phyloP scores from a whole-genome alignment of 306 rosid genomes.

The Rubus parviflorus region DNA sequence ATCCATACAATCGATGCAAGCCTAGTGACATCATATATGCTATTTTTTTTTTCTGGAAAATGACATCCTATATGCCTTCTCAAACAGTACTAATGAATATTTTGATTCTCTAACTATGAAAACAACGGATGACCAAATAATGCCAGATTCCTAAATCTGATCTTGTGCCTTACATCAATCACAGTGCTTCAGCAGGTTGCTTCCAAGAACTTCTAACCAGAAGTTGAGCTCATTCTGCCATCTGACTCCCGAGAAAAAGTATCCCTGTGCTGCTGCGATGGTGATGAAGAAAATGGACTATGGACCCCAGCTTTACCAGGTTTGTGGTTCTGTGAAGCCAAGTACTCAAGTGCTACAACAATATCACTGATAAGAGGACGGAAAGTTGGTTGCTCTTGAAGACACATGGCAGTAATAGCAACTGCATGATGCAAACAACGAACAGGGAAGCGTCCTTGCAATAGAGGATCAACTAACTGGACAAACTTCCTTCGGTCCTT shows the following conservation, averaged over 20 bases:
- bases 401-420: conserved; percentile 95
- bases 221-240: conserved; percentile 41
- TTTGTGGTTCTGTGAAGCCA: conserved; percentile 55
- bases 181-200: conserved; percentile 21
- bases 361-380: conserved; percentile 88
- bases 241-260: conserved; percentile 28
- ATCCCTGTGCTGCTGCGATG: conserved; percentile 30
- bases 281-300: conserved; percentile 31
- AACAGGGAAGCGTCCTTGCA: conserved; percentile 68
- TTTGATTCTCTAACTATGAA: neutral
- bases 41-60: neutral
- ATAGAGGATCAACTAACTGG: conserved; percentile 68
- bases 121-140: neutral
- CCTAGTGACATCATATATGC: neutral
- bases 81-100: neutral
- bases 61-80: neutral
- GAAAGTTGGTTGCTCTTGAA: conserved; percentile 84
- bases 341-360: conserved; percentile 89
- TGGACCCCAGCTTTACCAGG: conserved; percentile 9
- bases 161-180: conserved; percentile 41
- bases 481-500: conserved; percentile 51
- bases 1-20: neutral
- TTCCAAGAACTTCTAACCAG: conserved; percentile 28
- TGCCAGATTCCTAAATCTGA: conserved; percentile 8
- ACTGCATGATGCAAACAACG: conserved; percentile 95